phyloP scores from a whole-genome alignment of 1,284 basidiomycete species.

The Moniliella sp. region DNA sequence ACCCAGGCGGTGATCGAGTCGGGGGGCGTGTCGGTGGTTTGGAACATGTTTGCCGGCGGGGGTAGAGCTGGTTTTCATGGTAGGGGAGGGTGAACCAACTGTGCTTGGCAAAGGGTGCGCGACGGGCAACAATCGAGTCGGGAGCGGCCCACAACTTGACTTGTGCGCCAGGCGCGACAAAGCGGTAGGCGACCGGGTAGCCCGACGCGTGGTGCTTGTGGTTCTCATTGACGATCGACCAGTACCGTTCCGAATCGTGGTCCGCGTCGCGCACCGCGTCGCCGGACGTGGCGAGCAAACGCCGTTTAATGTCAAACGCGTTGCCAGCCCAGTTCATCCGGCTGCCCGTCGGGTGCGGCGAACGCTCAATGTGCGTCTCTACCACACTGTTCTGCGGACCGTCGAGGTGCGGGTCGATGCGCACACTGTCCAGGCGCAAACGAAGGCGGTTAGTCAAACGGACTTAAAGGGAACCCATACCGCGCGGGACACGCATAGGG shows the following conservation, averaged over 20 bases:
- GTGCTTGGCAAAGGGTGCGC: conserved; percentile 56
- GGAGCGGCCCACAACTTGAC: conserved; percentile 47
- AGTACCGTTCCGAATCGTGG: conserved; percentile 47
- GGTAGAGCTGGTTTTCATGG: too few species aligned
- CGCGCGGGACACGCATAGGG: too few species aligned
- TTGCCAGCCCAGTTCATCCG: conserved; percentile 34
- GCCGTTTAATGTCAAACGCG: conserved; percentile 51
- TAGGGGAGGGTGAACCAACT: conserved; percentile 49
- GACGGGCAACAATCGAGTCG: conserved; percentile 53
- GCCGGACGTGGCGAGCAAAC: conserved; percentile 41
- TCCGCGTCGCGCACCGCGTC: conserved; percentile 49
- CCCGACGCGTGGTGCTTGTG: conserved; percentile 30
- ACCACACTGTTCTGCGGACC: conserved; percentile 28
- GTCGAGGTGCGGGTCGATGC: conserved; percentile 78
- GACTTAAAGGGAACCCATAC: too few species aligned
- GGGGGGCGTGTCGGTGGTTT: conserved; percentile 41
- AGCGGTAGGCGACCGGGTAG: conserved; percentile 50
- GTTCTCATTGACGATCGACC: conserved; percentile 49
- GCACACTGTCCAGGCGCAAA: too few species aligned
- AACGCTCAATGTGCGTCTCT: conserved; percentile 45
- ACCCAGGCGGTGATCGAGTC: conserved; percentile 56
- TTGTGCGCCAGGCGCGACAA: conserved; percentile 43
- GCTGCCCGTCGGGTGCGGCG: conserved; percentile 44
- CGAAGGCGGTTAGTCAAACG: too few species aligned
- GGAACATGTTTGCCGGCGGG: conserved; percentile 68